These are phyloP conservation scores for Samsoniella hepiali DNA, from an alignment of 2,329 filamentous ascomycete species.

Conservation along the genomic window DNA sequence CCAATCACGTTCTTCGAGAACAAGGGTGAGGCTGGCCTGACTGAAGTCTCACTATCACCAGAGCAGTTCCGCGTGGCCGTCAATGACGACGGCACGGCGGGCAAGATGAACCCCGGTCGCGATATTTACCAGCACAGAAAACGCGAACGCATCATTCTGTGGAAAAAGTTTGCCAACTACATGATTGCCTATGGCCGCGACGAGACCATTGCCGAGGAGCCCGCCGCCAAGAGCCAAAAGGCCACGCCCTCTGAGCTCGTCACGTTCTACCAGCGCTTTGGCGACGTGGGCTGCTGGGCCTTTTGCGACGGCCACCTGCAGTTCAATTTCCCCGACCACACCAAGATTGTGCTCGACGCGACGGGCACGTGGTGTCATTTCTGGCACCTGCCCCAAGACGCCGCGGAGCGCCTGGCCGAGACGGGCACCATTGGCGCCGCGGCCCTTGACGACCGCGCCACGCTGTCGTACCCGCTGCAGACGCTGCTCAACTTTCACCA, in stretches of 20 bases:
- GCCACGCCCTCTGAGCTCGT: conserved; percentile 55
- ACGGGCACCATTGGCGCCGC: conserved; percentile 66
- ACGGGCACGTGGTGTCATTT: conserved; percentile 75
- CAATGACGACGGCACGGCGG: conserved; percentile 56
- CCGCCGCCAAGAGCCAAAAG: conserved; percentile 38
- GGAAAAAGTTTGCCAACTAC: conserved; percentile 73
- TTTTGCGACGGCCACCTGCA: conserved; percentile 78
- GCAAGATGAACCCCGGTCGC: conserved; percentile 59
- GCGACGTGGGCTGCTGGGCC: conserved; percentile 77
- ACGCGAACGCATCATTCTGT: conserved; percentile 62
- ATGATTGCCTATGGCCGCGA: conserved; percentile 73
- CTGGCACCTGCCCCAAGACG: conserved; percentile 70
- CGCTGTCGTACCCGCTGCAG: conserved; percentile 68
- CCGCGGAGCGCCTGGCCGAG: conserved; percentile 60
- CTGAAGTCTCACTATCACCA: conserved; percentile 61
- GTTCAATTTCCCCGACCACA: conserved; percentile 88
- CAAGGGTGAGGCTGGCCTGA: conserved; percentile 60
- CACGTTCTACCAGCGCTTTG: conserved; percentile 77
- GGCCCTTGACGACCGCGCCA: conserved; percentile 67
- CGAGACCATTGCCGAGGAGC: conserved; percentile 54
- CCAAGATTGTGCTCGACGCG: conserved; percentile 74
- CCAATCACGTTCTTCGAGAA: conserved; percentile 72
- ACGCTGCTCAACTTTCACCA: conserved; percentile 66
- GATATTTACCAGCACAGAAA: conserved; percentile 64
- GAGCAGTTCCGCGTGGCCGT: conserved; percentile 56